These are phyloP conservation scores for Aspergillus felis DNA, from an alignment of 2,329 filamentous ascomycete species.

Conservation along the genomic window DNA sequence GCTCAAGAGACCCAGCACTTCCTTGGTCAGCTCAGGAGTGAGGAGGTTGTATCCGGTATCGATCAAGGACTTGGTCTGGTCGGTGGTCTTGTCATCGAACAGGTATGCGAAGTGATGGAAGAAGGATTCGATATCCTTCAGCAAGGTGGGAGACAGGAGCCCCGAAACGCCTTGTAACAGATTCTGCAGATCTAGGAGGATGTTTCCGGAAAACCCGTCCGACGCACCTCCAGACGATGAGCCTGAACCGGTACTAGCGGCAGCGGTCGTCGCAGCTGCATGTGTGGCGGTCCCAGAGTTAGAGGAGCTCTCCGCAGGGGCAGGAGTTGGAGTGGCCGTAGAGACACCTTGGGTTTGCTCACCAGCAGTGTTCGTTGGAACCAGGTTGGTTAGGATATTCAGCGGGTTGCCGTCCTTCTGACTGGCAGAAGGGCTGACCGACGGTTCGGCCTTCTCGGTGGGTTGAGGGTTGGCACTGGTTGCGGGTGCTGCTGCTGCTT, in stretches of 20 bases:
- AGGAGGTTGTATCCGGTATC: slow-evolving; percentile 20
- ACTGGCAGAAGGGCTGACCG: not conserved
- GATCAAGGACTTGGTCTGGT: slow-evolving; percentile 27
- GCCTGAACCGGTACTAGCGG: slow-evolving; percentile 5
- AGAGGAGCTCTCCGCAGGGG: not conserved
- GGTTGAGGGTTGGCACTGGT: not conserved
- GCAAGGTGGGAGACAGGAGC: slow-evolving; percentile 25
- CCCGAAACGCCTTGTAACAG: slow-evolving; percentile 31
- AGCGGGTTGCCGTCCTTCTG: not conserved
- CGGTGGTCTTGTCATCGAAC: slow-evolving; percentile 29
- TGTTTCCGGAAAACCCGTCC: slow-evolving; percentile 12
- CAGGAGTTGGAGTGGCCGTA: not conserved
- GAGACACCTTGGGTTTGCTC: not conserved
- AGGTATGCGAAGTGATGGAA: slow-evolving; percentile 32
- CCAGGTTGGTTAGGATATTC: not conserved
- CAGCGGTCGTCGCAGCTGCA: slow-evolving; percentile 1
- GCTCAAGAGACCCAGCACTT: slow-evolving; percentile 12
- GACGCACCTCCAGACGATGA: slow-evolving; percentile 1
- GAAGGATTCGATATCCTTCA: slow-evolving; percentile 31
- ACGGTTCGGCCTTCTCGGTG: not conserved
- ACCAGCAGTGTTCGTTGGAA: not conserved
- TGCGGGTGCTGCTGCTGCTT: slow-evolving; percentile 3
- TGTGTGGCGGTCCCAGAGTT: not conserved
- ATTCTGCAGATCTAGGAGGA: slow-evolving; percentile 22
- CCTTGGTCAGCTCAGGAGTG: slow-evolving; percentile 22